phyloP scores from a whole-genome alignment of 2,329 filamentous ascomycete species.

The Calonectria pauciramosa region DNA sequence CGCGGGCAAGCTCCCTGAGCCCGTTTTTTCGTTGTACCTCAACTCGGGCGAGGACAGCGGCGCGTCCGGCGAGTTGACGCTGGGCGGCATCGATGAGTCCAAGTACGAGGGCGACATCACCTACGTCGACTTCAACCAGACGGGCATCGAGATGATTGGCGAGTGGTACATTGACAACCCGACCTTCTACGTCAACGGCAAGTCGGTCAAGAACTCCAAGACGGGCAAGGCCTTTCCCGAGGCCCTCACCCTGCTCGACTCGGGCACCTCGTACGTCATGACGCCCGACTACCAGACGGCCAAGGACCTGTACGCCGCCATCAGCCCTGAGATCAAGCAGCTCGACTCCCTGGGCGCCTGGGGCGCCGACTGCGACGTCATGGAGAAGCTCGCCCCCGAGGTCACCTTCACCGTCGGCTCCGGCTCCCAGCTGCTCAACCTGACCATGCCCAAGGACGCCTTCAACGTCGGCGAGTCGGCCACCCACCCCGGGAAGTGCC shows the following conservation, averaged over 20 bases:
- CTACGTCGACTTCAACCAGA: slow-evolving; percentile 41
- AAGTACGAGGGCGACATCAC: slow-evolving; percentile 47
- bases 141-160: slow-evolving; percentile 26
- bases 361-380: slow-evolving; percentile 49
- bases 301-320: slow-evolving; percentile 46
- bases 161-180: slow-evolving; percentile 46
- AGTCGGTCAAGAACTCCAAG: slow-evolving; percentile 32
- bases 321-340: slow-evolving; percentile 47
- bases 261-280: slow-evolving; percentile 49
- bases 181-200: slow-evolving; percentile 43
- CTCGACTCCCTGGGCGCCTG: slow-evolving; percentile 49
- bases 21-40: slow-evolving; percentile 48
- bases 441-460: slow-evolving; percentile 46
- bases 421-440: slow-evolving; percentile 37
- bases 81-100: slow-evolving; percentile 49
- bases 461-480: slow-evolving; percentile 52
- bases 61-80: slow-evolving; percentile 46
- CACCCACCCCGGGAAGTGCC: slow-evolving; percentile 43
- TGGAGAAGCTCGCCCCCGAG: slow-evolving; percentile 46
- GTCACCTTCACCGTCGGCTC: slow-evolving; percentile 49
- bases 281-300: slow-evolving; percentile 47
- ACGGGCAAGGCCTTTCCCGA: slow-evolving; percentile 23
- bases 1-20: slow-evolving; percentile 40
- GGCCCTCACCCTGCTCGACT: slow-evolving; percentile 48
- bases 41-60: slow-evolving; percentile 32